Evolutionary conservation across 306 rosid genomes (phyloP), one percentile per base, ranked within the genome.

Genomic region (Alnus rubra): DNA sequence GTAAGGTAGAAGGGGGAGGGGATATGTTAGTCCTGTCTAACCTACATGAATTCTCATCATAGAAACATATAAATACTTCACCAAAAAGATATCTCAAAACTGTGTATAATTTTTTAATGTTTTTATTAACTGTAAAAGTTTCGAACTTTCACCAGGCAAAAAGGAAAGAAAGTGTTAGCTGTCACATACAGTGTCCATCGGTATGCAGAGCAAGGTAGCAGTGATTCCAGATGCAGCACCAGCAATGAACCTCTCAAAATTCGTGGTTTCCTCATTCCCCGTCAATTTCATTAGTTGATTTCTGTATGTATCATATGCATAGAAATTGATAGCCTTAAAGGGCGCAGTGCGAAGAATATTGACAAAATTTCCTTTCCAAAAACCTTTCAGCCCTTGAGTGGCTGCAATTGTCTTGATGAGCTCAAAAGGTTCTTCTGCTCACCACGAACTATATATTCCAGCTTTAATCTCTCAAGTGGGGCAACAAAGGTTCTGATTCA

Each of bases 151-250:
- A 6, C 70, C 19, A 7, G 70, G 23, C 12, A 64, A 64, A 64
- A 64, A 15, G 19, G 8, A 15, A 39, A 65, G 5, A 67, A 67
- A 42, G 51, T 15, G 72, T 0, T 9, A 71, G 60, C 52, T 71
- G 44, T 37, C 69, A 88, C 98, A 30, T 91, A 95, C 98, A 7
- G 98, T 95, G 80, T 95, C 98, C 76, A 95, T 97, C 12, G 98
- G 98, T 7, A 95, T 86, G 87, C 98, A 95, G 69, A 88, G 91
- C 69, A 82, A 59, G 45, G 97, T 85, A 39, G 98, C 98, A 71
- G 98, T 95, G 39, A 95, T 86, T 76, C 98, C 98, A 62, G 98
- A 97, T 13, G 94, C 95, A 75, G 98, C 98, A 74, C 98, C 98
- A 47, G 98, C 98, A 83, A 92, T 81, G 68, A 95, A 92, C 89